Evolutionary conservation across 495 filamentous ascomycete species (phyloP), one percentile per base, ranked within the genome.

Genomic region (Cercophora sp.): DNA sequence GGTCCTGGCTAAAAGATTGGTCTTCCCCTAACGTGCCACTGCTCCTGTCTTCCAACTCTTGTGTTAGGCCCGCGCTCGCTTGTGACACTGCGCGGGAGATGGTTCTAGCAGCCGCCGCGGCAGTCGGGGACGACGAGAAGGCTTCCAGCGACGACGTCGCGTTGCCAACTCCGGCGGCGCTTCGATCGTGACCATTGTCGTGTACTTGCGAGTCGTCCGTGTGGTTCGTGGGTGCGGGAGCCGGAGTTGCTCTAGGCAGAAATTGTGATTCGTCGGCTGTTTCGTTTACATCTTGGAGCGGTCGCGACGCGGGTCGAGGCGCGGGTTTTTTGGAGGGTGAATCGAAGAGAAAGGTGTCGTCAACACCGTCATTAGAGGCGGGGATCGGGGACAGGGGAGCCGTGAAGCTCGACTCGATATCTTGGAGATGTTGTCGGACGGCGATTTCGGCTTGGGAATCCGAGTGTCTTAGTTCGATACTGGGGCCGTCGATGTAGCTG

Each of bases 321-420:
- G 19, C 48, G 9, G 42, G 57, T 37, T 67, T 67, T 55, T 66
- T 74, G 29, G 61, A 44, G 10, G 70, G 63, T 11, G 64, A 72
- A 58, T 83, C 82, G 64, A 84, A 85, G 55, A 85, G 63, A 65
- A 74, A 86, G 42, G 82, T 86, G 63, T 88, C 85, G 64, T 87
- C 84, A 43, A 75, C 54, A 34, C 71, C 69, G 22, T 73, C 73
- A 44, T 60, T 69, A 36, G 59, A 64, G 18, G 68, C 59, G 10
- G 66, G 66, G 29, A 73, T 69, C 23, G 73, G 79, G 36, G 79
- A 80, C 40, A 74, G 58, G 39, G 79, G 77, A 22, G 77, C 76
- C 32, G 91, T 46, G 57, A 95, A 94, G 61, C 88, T 94, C 6
- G 89, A 94, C 64, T 96, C 91, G 52, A 93, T 81, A 62, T 95